Evolutionary conservation across 2,329 filamentous ascomycete species (phyloP).

Genomic region (Xylariaceae sp.): DNA sequence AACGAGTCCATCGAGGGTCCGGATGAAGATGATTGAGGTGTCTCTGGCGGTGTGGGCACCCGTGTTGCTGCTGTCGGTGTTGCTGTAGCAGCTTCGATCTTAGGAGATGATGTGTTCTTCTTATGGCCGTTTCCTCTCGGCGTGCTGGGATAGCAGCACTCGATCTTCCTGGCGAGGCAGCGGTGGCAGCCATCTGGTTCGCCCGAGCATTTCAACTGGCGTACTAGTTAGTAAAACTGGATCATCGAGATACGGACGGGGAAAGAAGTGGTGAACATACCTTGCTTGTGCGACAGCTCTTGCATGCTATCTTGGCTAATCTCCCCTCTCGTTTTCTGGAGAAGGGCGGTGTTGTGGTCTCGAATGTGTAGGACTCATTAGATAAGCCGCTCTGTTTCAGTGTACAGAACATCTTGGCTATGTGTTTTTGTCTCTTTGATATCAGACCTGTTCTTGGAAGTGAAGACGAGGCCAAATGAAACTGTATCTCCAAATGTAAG

Average conservation of each 20-base stretch:
- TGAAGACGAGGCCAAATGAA: no score
- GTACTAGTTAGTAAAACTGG: constrained; percentile 5
- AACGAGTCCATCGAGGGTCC: no score
- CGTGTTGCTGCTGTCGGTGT: constrained; percentile 4
- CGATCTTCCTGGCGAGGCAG: constrained; percentile 14
- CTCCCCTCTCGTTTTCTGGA: constrained; percentile 17
- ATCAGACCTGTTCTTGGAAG: no score
- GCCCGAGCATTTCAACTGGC: constrained; percentile 18
- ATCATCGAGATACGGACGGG: not conserved
- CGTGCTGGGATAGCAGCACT: constrained; percentile 15
- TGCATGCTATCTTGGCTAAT: constrained; percentile 17
- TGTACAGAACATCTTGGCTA: constrained; percentile 18
- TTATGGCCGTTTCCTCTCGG: constrained; percentile 15
- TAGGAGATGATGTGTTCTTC: no score
- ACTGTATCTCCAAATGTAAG: no score
- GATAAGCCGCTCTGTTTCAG: constrained; percentile 15
- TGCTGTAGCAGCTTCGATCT: no score
- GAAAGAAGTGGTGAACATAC: constrained; percentile 4
- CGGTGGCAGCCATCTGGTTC: constrained; percentile 15
- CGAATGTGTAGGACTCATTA: constrained; percentile 17
- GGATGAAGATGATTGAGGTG: no score
- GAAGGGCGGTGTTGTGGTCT: constrained; percentile 17
- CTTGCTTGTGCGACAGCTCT: constrained; percentile 19
- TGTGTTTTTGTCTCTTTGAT: no score
- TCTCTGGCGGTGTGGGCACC: constrained; percentile 15